phyloP scores from a whole-genome alignment of 805 yeast genomes.

The Saturnispora quitensis region DNA sequence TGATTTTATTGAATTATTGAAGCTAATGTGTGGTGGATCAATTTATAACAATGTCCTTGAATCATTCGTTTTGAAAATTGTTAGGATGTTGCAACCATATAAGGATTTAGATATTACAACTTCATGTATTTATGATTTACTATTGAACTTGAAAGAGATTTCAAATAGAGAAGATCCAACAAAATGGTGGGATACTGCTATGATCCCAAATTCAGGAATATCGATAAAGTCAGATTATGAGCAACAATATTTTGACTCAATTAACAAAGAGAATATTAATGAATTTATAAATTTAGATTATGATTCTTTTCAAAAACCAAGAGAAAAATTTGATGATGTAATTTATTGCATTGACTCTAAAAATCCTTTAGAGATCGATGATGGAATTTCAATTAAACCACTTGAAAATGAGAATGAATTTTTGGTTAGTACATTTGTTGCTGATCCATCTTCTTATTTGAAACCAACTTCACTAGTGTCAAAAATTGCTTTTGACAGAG shows the following conservation, averaged over 20 bases:
- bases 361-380: conserved; percentile 86
- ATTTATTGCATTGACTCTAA: conserved; percentile 80
- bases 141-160: conserved; percentile 27
- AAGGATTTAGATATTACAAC: conserved; percentile 39
- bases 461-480: conserved; percentile 31
- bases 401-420: conserved; percentile 23
- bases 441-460: conserved; percentile 74
- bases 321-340: conserved; percentile 22
- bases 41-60: conserved; percentile 38
- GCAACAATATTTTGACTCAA: conserved; percentile 31
- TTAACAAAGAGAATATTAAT: conserved; percentile 16
- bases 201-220: conserved; percentile 35
- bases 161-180: conserved; percentile 38
- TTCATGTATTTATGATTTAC: conserved; percentile 44
- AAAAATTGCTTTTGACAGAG: conserved; percentile 49
- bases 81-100: conserved; percentile 26
- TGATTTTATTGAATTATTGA: conserved; percentile 37
- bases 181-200: conserved; percentile 38
- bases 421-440: conserved; percentile 62
- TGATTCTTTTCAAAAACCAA: conserved; percentile 9
- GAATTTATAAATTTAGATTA: conserved; percentile 13
- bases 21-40: conserved; percentile 49
- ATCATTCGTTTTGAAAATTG: conserved; percentile 37
- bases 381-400: conserved; percentile 61
- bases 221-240: conserved; percentile 37